Conservation (phyloP, 345 rosid genomes). For the Eucalyptus regnans region DNA sequence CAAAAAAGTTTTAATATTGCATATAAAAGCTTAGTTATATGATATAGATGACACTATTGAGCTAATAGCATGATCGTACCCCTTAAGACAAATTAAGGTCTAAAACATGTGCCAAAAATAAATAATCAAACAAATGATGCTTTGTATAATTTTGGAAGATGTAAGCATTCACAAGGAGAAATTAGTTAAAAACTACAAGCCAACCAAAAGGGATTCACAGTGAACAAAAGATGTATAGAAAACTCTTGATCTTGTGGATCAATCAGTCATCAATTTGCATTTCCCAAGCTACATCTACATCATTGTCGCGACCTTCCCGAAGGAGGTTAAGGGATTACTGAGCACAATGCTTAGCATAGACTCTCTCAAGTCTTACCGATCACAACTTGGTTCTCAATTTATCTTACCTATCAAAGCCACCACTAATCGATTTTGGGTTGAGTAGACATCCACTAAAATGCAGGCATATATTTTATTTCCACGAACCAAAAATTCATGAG, state of each 20-base stretch:
- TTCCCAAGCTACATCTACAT: background rate
- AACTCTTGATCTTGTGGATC: background rate
- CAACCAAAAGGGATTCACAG: background rate
- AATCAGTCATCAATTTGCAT: background rate
- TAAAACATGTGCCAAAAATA: background rate
- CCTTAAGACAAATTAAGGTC: background rate
- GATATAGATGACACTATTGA: background rate
- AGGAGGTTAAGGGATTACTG: too few species aligned
- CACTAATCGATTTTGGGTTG: too few species aligned
- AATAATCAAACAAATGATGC: background rate
- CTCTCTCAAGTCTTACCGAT: too few species aligned
- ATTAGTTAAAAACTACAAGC: background rate
- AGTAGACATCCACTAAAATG: too few species aligned
- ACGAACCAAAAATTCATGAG: too few species aligned
- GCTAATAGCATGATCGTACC: background rate
- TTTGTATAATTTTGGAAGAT: background rate
- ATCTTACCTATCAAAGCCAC: too few species aligned
- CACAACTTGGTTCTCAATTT: too few species aligned
- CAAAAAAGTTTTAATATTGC: background rate
- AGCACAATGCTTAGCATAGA: too few species aligned
- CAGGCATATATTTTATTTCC: too few species aligned
- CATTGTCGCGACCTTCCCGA: accelerated
- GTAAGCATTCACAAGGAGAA: background rate
- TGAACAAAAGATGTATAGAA: background rate
- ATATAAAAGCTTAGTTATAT: background rate